Evolutionary conservation across 2,329 filamentous ascomycete genomes (phyloP).

Genomic region (Chalaropsis thielavioides): DNA sequence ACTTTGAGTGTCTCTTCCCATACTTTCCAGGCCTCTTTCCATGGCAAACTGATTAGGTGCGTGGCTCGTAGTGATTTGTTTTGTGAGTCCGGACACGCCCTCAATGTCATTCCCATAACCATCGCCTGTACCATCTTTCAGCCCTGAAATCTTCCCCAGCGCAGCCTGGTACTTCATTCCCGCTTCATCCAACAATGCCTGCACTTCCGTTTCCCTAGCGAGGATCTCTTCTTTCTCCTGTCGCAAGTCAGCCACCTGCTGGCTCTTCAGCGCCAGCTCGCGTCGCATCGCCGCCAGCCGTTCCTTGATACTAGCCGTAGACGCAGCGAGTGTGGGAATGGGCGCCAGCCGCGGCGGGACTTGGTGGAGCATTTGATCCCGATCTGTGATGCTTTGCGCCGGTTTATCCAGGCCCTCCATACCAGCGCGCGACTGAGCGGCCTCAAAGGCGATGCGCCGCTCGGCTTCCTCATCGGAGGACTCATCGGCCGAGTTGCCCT

Average conservation of each 20-base stretch:
- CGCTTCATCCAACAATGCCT: slow-evolving; percentile 65
- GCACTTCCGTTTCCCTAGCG: slow-evolving; percentile 62
- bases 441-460: slow-evolving; percentile 70
- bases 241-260: slow-evolving; percentile 50
- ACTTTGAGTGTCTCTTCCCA: slow-evolving; percentile 25
- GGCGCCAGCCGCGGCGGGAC: slow-evolving; percentile 28
- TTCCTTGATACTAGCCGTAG: slow-evolving; percentile 47
- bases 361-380: not conserved
- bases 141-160: slow-evolving; percentile 23
- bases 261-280: slow-evolving; percentile 44
- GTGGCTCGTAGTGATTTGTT: slow-evolving; percentile 5
- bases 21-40: slow-evolving; percentile 34
- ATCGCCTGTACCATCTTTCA: not conserved
- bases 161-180: slow-evolving; percentile 46
- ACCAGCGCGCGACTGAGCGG: slow-evolving; percentile 72
- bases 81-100: not conserved
- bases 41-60: slow-evolving; percentile 21
- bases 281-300: slow-evolving; percentile 49
- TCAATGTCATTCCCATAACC: not conserved
- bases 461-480: slow-evolving; percentile 57
- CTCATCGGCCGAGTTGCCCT: slow-evolving; percentile 47
- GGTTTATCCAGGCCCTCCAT: slow-evolving; percentile 54
- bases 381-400: slow-evolving; percentile 23
- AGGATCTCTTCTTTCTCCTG: slow-evolving; percentile 54
- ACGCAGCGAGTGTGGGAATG: slow-evolving; percentile 56